These are phyloP conservation scores for Chenopodium album DNA, from an alignment of 148 eudicot genomes.

Conservation along the genomic window DNA sequence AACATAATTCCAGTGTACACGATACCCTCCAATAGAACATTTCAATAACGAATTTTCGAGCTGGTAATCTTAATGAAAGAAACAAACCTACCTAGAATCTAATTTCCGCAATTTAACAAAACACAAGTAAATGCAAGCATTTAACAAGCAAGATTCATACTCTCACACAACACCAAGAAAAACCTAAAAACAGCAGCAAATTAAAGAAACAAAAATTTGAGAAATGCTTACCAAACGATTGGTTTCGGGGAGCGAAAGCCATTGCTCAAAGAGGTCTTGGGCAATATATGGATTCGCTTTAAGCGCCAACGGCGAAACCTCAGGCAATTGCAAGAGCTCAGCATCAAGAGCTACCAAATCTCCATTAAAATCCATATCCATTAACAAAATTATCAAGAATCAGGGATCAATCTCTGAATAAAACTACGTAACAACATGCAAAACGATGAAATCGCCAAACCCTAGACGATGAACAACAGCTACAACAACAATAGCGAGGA, in stretches of 20 bases:
- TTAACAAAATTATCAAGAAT: conserved; percentile 26
- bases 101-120: neutral
- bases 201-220: no score
- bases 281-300: conserved; percentile 72
- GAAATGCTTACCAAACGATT: conserved; percentile 49
- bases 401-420: conserved; percentile 28
- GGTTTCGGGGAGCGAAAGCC: conserved; percentile 84
- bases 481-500: conserved; percentile 2
- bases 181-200: no score
- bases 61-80: neutral
- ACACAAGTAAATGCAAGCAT: neutral
- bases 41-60: neutral
- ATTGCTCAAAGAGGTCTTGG: conserved; percentile 74
- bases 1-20: neutral
- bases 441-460: conserved; percentile 19
- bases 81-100: neutral
- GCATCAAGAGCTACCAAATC: conserved; percentile 67
- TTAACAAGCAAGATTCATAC: neutral
- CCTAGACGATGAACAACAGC: conserved; percentile 2
- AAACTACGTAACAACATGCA: conserved; percentile 32
- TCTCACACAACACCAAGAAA: neutral
- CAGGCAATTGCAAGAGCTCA: conserved; percentile 71
- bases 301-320: conserved; percentile 68
- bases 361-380: conserved; percentile 75
- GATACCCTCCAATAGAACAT: neutral